Conservation (phyloP, 2,329 filamentous ascomycete genomes). For the Colletotrichum abscissum region DNA sequence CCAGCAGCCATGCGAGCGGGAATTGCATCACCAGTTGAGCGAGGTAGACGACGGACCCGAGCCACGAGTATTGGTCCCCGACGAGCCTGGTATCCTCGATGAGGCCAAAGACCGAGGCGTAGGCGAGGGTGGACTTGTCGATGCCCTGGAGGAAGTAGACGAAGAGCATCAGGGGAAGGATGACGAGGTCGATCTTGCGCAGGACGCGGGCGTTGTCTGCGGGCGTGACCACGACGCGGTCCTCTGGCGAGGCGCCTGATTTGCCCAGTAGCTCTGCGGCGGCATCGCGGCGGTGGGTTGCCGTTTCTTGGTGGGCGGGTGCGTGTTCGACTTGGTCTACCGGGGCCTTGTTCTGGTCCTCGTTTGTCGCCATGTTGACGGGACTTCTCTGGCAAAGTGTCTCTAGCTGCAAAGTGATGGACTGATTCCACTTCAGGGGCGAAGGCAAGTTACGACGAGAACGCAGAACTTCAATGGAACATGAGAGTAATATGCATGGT, state of each 20-base stretch:
- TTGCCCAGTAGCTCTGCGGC: slow-evolving; percentile 57
- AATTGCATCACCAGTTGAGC: slow-evolving; percentile 70
- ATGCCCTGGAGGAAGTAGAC: slow-evolving; percentile 71
- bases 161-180: slow-evolving; percentile 61
- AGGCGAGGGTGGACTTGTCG: slow-evolving; percentile 44
- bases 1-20: slow-evolving; percentile 61
- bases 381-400: neutral
- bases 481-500: neutral
- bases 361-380: slow-evolving; percentile 15
- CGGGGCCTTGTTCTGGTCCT: slow-evolving; percentile 20
- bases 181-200: slow-evolving; percentile 52
- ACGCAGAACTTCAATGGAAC: neutral
- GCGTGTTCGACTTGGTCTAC: slow-evolving; percentile 30
- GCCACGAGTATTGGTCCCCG: slow-evolving; percentile 70
- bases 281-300: slow-evolving; percentile 48
- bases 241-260: slow-evolving; percentile 38
- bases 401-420: neutral
- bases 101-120: slow-evolving; percentile 73
- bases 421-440: neutral
- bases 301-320: neutral
- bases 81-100: slow-evolving; percentile 67
- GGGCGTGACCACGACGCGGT: slow-evolving; percentile 44
- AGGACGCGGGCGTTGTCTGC: slow-evolving; percentile 49
- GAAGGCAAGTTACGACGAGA: neutral
- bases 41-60: slow-evolving; percentile 70